phyloP scores from a whole-genome alignment of 768 basidiomycete genomes.

The Xerocomus brunneocitrinus region DNA sequence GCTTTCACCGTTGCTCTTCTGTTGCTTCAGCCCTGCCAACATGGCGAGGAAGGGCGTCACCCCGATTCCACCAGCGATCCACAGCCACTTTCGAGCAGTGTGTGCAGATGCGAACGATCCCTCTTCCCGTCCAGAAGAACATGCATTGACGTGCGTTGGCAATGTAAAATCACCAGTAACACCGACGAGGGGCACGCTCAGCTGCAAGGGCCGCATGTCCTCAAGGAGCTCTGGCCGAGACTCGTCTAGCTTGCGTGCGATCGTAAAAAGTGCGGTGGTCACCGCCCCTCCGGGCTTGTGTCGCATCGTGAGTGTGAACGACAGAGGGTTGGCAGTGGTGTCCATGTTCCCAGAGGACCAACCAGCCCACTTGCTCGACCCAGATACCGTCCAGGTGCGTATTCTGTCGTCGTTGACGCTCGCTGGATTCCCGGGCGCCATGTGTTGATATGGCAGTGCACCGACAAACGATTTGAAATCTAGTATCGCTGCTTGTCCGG shows the following conservation, averaged over 20 bases:
- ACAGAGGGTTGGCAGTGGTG: background rate
- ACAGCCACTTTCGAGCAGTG: conserved; percentile 35
- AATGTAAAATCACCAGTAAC: conserved; percentile 51
- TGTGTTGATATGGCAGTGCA: conserved; percentile 45
- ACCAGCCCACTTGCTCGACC: conserved; percentile 17
- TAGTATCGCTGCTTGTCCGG: conserved; percentile 54
- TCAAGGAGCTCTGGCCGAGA: conserved; percentile 38
- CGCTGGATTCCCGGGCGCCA: conserved; percentile 45
- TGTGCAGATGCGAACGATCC: background rate
- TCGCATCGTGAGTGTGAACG: conserved; percentile 51
- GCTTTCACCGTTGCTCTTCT: background rate
- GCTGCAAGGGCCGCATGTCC: conserved; percentile 36
- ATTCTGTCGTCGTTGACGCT: conserved; percentile 62
- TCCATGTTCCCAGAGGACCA: background rate
- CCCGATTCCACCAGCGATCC: conserved; percentile 63
- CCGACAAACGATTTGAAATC: conserved; percentile 53
- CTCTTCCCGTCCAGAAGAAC: background rate
- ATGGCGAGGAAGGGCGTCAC: conserved; percentile 62
- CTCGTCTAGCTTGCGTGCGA: conserved; percentile 41
- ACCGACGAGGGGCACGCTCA: conserved; percentile 46
- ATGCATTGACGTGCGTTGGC: conserved; percentile 1
- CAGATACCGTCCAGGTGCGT: conserved; percentile 61
- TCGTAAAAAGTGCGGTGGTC: conserved; percentile 49
- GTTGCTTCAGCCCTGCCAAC: conserved; percentile 29
- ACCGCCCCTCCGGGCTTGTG: conserved; percentile 51